Evolutionary conservation across 192 early-diverging fungal species (phyloP), one percentile per base, ranked within the genome.

Genomic region (Coemansia sp.): DNA sequence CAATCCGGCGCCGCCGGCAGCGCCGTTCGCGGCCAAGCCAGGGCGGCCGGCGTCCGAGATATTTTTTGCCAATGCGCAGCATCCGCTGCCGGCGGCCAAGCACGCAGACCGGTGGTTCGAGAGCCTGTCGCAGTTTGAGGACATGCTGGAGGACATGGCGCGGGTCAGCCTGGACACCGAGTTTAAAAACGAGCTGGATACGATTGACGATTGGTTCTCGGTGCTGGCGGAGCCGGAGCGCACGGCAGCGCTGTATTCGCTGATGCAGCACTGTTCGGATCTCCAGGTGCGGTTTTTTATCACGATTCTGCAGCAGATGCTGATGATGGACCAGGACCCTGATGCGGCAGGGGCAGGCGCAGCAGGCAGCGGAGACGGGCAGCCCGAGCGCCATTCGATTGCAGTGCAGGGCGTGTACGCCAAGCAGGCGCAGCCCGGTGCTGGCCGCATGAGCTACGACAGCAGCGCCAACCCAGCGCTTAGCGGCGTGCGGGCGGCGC

Each of bases 271-370:
- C 78, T 88, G 92, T 9, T 92, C 90, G 15, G 91, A 87, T 57
- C 88, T 98, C 55, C 96, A 98, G 82, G 88, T 94, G 62, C 87
- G 94, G 25, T 98, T 98, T 68, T 92, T 98, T 51, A 93, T 94
- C 57, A 93, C 92, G 4, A 93, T 96, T 1, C 73, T 98, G 63
- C 92, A 94, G 77, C 91, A 95, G 67, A 89, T 95, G 90, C 89
- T 91, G n/a, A 87, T 90, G 75, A 89, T 86, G 52, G 94, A 96
- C 64, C 84, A 85, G 29, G 75, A 87, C 21, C 59, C 88, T 14
- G 82, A 83, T 12, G 79, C 83, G 9, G 84, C 83, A 67, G 80
- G 58, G 21, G 51, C 51, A 0, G 8, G 19, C 32, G 39, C 48
- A 19, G 53, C 43, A 19, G 56, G 22, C 35, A 21, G 53, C 25